These are phyloP conservation scores for Fraxinus platypoda DNA, from an alignment of 305 asterid genomes.

Conservation along the genomic window DNA sequence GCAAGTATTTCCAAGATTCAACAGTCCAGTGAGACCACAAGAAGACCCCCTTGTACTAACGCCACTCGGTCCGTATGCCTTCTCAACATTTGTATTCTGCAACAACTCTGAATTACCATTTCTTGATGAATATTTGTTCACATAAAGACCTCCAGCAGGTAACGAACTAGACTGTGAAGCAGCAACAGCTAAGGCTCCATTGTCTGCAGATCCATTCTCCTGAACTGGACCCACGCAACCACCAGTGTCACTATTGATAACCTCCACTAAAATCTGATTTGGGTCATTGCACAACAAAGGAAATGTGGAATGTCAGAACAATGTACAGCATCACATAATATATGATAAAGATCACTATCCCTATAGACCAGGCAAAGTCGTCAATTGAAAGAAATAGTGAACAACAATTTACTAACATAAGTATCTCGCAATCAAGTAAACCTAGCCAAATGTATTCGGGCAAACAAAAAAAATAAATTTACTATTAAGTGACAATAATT, in stretches of 20 bases:
- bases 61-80: conserved; percentile 69
- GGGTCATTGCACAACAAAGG: conserved; percentile 23
- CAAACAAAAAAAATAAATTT: background rate
- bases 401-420: conserved; percentile 7
- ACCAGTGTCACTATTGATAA: conserved; percentile 42
- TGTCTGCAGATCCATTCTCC: conserved; percentile 67
- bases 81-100: conserved; percentile 55
- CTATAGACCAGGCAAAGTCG: conserved; percentile 17
- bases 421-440: background rate
- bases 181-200: conserved; percentile 50
- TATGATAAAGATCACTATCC: conserved; percentile 11
- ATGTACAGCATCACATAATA: conserved; percentile 24
- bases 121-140: conserved; percentile 67
- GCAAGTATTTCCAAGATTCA: conserved; percentile 98
- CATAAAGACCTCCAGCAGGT: conserved; percentile 63
- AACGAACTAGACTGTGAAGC: conserved; percentile 56
- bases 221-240: conserved; percentile 45
- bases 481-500: background rate
- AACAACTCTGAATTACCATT: conserved; percentile 64
- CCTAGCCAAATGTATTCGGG: background rate
- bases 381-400: conserved; percentile 15
- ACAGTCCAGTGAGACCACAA: conserved; percentile 90
- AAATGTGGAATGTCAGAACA: conserved; percentile 28
- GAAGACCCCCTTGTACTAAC: conserved; percentile 93
- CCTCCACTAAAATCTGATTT: conserved; percentile 87